Conservation (phyloP, 345 rosid species). For the Lepidium didymum region DNA sequence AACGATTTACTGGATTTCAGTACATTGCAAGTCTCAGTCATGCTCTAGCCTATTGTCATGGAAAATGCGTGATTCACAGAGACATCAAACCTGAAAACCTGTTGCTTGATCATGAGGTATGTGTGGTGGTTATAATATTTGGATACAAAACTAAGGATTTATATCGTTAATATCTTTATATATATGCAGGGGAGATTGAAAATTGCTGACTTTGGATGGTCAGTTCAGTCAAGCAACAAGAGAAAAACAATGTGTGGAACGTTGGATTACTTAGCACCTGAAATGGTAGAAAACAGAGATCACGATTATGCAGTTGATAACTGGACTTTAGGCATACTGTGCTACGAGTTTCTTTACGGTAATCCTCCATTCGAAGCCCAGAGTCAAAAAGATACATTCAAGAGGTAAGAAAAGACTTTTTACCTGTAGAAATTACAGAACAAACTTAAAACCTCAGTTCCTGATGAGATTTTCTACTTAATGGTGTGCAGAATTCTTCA, state of each 20-base stretch:
- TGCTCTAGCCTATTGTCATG: constrained; percentile 87
- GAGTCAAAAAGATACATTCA: constrained; percentile 74
- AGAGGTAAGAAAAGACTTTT: constrained; percentile 38
- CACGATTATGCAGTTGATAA: constrained; percentile 93
- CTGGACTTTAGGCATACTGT: constrained; percentile 89
- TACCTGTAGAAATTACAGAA: not conserved
- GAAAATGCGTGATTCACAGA: constrained; percentile 89
- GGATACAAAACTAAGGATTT: not conserved
- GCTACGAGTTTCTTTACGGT: constrained; percentile 94
- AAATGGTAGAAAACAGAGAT: constrained; percentile 88
- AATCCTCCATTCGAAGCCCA: constrained; percentile 91
- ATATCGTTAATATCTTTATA: not conserved
- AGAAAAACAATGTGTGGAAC: constrained; percentile 98
- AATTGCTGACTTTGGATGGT: constrained; percentile 98
- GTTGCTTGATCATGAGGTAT: constrained; percentile 94
- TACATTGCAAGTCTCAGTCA: constrained; percentile 82
- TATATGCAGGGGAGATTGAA: constrained; percentile 66
- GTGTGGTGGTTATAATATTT: not conserved
- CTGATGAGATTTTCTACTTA: not conserved
- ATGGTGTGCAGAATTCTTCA: constrained; percentile 57
- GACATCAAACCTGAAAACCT: constrained; percentile 96
- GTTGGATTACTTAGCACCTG: constrained; percentile 90
- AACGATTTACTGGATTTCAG: constrained; percentile 30
- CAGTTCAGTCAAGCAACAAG: constrained; percentile 89
- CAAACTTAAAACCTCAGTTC: not conserved